A percentile compares a stretch with the other conserved stretches of the same genome.
phyloP scores from a whole-genome alignment of 1,139 yeast species.

The Diutina rugosa region DNA sequence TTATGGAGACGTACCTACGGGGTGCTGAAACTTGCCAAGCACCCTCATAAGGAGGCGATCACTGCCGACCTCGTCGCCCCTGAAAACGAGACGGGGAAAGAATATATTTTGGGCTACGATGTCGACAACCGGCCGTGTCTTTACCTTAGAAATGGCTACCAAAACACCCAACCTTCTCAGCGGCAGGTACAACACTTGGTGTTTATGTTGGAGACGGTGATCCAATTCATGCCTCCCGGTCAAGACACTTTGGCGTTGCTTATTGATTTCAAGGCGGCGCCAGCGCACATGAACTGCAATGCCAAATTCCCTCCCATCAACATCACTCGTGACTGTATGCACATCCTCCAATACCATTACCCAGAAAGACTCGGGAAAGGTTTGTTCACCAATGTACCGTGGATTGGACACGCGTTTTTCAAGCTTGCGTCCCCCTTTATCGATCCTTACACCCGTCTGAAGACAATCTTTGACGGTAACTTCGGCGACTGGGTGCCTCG shows the following conservation, averaged over 20 bases:
- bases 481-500: conserved; percentile 31
- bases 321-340: conserved; percentile 12
- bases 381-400: conserved; percentile 33
- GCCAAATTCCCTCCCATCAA: conserved; percentile 1
- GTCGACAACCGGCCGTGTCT: conserved; percentile 82
- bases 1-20: conserved; percentile 40
- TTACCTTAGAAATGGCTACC: conserved; percentile 83
- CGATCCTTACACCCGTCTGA: conserved; percentile 37
- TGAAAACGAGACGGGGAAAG: conserved; percentile 83
- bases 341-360: conserved; percentile 10
- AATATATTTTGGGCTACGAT: conserved; percentile 80
- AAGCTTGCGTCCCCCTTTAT: conserved; percentile 36
- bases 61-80: conserved; percentile 7
- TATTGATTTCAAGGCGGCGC: conserved; percentile 59
- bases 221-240: conserved; percentile 91
- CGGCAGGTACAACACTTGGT: conserved; percentile 90
- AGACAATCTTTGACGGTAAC: conserved; percentile 36
- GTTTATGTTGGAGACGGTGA: conserved; percentile 79
- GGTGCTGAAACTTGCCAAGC: conserved; percentile 12
- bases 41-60: conserved; percentile 22
- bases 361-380: conserved; percentile 37
- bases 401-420: conserved; percentile 35
- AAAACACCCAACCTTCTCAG: conserved; percentile 76
- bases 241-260: conserved; percentile 84
- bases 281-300: not conserved